These are phyloP conservation scores for Knufia fluminis DNA, from an alignment of 2,329 filamentous ascomycete genomes.

Conservation along the genomic window DNA sequence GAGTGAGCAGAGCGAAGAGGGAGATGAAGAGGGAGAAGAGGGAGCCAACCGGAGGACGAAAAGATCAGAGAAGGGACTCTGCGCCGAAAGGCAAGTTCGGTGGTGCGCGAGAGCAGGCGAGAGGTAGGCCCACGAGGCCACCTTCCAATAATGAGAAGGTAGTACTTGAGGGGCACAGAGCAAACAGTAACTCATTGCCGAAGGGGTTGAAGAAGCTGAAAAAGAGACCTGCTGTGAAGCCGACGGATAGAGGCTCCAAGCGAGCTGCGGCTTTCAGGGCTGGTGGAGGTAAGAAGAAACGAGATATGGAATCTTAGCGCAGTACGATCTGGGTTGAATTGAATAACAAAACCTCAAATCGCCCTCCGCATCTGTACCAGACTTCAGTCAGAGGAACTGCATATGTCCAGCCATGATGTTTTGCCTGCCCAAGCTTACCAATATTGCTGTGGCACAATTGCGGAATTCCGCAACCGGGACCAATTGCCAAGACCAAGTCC, in stretches of 20 bases:
- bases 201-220: slow-evolving; percentile 31
- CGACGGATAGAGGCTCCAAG: slow-evolving; percentile 31
- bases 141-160: slow-evolving; percentile 14
- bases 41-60: slow-evolving; percentile 21
- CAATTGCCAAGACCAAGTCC: no score
- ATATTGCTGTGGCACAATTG: no score
- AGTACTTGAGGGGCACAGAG: slow-evolving; percentile 39
- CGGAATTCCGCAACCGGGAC: background rate
- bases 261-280: slow-evolving; percentile 36
- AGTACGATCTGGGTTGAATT: no score
- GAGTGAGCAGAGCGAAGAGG: slow-evolving; percentile 75
- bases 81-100: slow-evolving; percentile 9
- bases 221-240: slow-evolving; percentile 21
- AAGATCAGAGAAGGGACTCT: slow-evolving; percentile 13
- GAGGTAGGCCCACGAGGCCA: background rate
- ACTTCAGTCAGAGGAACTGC: no score
- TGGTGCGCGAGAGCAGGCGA: background rate
- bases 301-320: slow-evolving; percentile 4
- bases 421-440: no score
- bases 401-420: no score
- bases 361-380: no score
- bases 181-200: slow-evolving; percentile 26
- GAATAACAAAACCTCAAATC: no score
- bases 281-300: slow-evolving; percentile 26
- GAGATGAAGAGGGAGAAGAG: slow-evolving; percentile 22